Base-by-base conservation (phyloP, 768 basidiomycete species). In the Lactarius akahatsu region DNA sequence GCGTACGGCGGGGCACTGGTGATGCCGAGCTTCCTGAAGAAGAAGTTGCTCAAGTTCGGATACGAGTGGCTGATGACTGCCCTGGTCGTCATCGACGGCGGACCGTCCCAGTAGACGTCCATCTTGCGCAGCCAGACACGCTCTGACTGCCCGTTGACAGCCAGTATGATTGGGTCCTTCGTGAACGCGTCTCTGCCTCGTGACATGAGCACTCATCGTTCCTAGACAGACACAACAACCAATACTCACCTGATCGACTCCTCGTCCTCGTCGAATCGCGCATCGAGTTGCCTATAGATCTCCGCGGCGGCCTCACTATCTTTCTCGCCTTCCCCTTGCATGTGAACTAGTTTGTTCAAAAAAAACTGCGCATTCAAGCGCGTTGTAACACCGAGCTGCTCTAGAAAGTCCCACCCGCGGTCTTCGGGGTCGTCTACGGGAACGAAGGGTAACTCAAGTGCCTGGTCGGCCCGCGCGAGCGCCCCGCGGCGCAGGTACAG, bases 221-320 rank as follows among this genome's bases (percentile, higher is more conserved):
- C 61, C 9, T 23, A 47, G 4, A 32, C 8, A 40, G 38, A 15
- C 38, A 40, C 38, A 30, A 10, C 23, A 50, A 41, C 47, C 3
- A 41, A 16, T 47, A 16, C 73, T 20, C 56, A 73, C 73, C 62
- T 69, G 57, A 73, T 73, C 23, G 34, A 38, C 2, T 52, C 23
- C 18, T 72, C 69, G 23, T 68, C 70, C 15, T 73, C 73, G 2
- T 69, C 43, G n/a, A 73, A 73, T n/a, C 72, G 63, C 23, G 71
- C 67, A 47, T 73, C 67, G 1, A 73, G 64, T 18, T 73, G 72
- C 41, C 47, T 66, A 57, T 73, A 73, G 15, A 67, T 45, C 15
- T 67, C 64, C 1, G 65, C 41, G 18, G 69, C 68, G 4, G 40
- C 18, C 26, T 41, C 57, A 13, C 26, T n/a, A 26, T 70, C 62